These are phyloP conservation scores for Pichia inconspicua DNA, from an alignment of 1,139 yeast genomes.

Conservation along the genomic window DNA sequence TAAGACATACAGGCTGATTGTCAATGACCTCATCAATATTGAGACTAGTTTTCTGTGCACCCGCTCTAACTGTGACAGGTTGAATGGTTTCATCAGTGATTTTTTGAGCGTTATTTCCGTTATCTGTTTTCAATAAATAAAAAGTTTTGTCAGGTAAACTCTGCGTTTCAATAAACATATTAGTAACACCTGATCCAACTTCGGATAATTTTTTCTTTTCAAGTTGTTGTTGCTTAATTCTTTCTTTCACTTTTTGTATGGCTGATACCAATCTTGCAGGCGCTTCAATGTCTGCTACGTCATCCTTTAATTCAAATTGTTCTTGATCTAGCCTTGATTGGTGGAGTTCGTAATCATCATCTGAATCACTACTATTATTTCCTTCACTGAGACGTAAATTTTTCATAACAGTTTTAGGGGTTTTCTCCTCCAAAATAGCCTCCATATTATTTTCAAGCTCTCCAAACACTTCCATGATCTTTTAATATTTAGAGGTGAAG, in stretches of 20 bases:
- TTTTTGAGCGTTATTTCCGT: no score
- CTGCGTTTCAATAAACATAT: neutral
- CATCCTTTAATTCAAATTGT: conserved; percentile 8
- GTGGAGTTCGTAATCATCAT: conserved; percentile 10
- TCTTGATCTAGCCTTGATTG: conserved; percentile 7
- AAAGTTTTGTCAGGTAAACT: no score
- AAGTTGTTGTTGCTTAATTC: conserved; percentile 1
- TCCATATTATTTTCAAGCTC: neutral
- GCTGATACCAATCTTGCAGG: neutral
- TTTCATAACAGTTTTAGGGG: neutral
- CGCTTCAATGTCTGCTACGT: neutral
- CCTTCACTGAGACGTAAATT: neutral
- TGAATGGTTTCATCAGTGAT: no score
- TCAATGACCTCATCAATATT: no score
- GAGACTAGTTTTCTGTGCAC: no score
- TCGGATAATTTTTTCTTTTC: neutral
- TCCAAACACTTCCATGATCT: neutral
- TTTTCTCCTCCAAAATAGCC: neutral
- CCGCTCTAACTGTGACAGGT: no score
- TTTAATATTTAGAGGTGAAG: no score
- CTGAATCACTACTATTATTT: neutral
- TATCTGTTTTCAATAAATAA: no score
- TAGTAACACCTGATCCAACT: neutral
- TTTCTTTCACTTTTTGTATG: conserved; percentile 4
- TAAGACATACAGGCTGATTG: no score